phyloP scores from a whole-genome alignment of 2,329 filamentous ascomycete species.

The Fusarium sp. region DNA sequence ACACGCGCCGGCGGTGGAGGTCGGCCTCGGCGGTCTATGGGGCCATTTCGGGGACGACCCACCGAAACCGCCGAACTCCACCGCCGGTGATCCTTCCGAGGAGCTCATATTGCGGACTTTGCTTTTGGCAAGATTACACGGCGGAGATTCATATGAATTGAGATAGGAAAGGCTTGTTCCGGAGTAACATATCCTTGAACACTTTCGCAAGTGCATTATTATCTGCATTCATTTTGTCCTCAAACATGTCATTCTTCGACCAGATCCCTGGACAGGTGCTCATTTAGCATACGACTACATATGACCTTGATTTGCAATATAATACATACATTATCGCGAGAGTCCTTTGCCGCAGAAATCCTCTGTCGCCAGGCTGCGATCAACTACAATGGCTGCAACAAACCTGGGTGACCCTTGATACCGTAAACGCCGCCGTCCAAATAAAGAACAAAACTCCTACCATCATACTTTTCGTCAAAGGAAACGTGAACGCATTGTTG shows the following conservation, averaged over 20 bases:
- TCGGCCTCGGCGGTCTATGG: slow-evolving; percentile 33
- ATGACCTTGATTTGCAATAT: neutral
- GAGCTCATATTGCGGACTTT: neutral
- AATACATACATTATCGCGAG: neutral
- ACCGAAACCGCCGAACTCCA: slow-evolving; percentile 42
- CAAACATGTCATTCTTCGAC: neutral
- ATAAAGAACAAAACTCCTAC: neutral
- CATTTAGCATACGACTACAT: neutral
- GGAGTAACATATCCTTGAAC: neutral
- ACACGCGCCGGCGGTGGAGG: slow-evolving; percentile 15
- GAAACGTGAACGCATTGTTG: neutral
- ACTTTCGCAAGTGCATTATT: neutral
- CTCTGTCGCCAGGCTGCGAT: neutral
- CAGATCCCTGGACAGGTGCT: neutral
- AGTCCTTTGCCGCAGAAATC: neutral
- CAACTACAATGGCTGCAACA: neutral
- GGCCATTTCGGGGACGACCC: slow-evolving; percentile 12
- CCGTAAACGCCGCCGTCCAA: no score
- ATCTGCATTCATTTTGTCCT: neutral
- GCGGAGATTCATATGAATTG: no score
- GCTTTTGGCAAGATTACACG: neutral
- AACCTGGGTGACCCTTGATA: neutral
- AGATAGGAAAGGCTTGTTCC: no score
- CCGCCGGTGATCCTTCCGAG: slow-evolving; percentile 19
- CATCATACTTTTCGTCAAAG: neutral